Evolutionary conservation across 371 early-diverging fungal genomes (phyloP), one percentile per base, ranked within the genome.

Genomic region (Saksenaea vasiformis): DNA sequence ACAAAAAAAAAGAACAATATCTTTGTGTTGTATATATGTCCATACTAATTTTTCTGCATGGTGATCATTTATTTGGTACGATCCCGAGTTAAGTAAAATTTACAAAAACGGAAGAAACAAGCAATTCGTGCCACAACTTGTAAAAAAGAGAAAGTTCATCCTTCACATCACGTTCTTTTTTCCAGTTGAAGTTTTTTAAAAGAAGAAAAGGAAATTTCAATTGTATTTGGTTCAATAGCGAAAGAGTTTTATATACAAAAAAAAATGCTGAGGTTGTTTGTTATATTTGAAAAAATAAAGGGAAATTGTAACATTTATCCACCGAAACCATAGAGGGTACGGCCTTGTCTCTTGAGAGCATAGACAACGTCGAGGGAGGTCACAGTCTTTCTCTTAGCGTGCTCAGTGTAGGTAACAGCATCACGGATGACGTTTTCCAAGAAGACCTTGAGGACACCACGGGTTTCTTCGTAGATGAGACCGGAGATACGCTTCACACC

Each of bases 401-500:
- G 99, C 82, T 98, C 98, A 73, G 97, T 98, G 90, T 99, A 99
- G 71, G 97, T 97, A 64, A 98, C 98, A 43, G 99, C 94, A 78
- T 97, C 98, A 65, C 95, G 88, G 71, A 99, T 95, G 71, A 99
- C 96, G 80, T 94, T 93, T 82, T 98, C 98, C 66, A 99, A 91
- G 90, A 99, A 99, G 62, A 87, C 88, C 92, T 94, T 97, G 77
- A 98, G 90, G 73, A 98, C 97, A 69, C 87, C 88, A 80, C 98
- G 95, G 72, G 99, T 98, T 80, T 99, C 99, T 79, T 97, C 97
- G 85, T 99, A 99, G 85, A 98, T 98, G 65, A 97, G 94, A 63
- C 96, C 97, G 60, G 97, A 96, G 85, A 99, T 98, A 91, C 99
- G 95, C 91, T 98, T 98, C 81, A 99, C 99, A 91, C 99, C 99